Evolutionary conservation across 257 asterid species (phyloP).

Genomic region (Thymus mandschuricus): DNA sequence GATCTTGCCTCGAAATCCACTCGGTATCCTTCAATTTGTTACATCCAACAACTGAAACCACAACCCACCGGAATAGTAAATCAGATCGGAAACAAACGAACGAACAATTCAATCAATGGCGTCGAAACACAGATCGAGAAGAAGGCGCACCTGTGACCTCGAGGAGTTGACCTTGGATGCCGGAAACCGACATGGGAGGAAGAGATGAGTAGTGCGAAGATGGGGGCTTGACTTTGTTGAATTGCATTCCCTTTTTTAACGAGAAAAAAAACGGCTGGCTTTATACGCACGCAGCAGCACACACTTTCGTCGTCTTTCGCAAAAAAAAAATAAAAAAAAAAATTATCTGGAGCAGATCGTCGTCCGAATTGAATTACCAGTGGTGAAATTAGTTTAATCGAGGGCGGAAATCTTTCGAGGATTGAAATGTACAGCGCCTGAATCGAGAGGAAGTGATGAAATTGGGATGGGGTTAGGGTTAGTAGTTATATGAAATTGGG

Average conservation of each 20-base stretch:
- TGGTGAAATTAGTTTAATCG: not conserved
- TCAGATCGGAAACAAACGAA: not conserved
- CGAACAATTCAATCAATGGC: too few species aligned
- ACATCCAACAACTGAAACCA: constrained; percentile 72
- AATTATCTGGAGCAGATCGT: too few species aligned
- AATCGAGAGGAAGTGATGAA: not conserved
- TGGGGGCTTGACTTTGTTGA: constrained; percentile 26
- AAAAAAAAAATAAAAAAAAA: too few species aligned
- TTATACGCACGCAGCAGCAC: not conserved
- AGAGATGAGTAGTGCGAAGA: constrained; percentile 20
- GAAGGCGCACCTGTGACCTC: constrained; percentile 76
- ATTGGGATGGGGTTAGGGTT: not conserved
- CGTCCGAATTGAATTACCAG: constrained; percentile 19
- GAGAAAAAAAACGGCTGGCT: not conserved
- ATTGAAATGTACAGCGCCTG: too few species aligned
- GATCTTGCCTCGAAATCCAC: constrained; percentile 98
- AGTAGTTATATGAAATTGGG: not conserved
- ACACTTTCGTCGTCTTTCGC: not conserved
- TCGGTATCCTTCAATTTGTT: constrained; percentile 78
- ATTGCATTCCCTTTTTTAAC: not conserved
- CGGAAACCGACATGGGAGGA: constrained; percentile 68
- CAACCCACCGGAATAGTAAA: constrained; percentile 10
- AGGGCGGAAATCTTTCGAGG: not conserved
- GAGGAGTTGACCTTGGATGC: constrained; percentile 87
- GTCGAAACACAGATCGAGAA: not conserved